phyloP scores from a whole-genome alignment of 495 filamentous ascomycete genomes.

The Baudoinia panamericana region DNA sequence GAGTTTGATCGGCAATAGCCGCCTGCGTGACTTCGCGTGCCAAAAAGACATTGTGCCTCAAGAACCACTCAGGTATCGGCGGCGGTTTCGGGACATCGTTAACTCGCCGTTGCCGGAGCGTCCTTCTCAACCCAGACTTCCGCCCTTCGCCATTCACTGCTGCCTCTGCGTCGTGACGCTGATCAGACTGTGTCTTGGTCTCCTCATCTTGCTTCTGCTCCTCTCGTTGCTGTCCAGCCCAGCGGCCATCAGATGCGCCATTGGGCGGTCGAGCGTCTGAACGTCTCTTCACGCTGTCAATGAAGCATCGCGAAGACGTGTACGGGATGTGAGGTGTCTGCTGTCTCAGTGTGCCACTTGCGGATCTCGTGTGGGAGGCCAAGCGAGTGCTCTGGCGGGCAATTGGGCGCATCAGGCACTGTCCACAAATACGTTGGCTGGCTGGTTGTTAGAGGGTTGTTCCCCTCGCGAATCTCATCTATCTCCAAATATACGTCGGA shows the following conservation, averaged over 20 bases:
- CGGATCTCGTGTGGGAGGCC: constrained; percentile 1
- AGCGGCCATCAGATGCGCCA: not conserved
- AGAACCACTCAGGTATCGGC: constrained; percentile 33
- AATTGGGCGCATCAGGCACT: constrained; percentile 19
- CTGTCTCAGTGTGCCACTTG: not conserved
- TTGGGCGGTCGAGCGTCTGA: constrained; percentile 6
- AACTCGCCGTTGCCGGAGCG: constrained; percentile 3
- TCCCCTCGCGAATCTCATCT: too few relatives aligned
- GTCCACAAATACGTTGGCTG: too few relatives aligned
- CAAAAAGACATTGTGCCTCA: constrained; percentile 28
- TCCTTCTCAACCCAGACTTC: constrained; percentile 7
- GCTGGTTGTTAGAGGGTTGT: too few relatives aligned
- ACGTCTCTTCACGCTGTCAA: not conserved
- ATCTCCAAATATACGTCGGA: too few relatives aligned
- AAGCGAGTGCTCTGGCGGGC: constrained; percentile 17
- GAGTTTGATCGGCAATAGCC: not conserved
- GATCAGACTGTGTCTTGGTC: not conserved
- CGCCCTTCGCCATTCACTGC: constrained; percentile 17
- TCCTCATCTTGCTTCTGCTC: constrained; percentile 2
- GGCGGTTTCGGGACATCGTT: constrained; percentile 17
- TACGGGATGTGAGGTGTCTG: not conserved
- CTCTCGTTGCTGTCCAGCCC: constrained; percentile 2
- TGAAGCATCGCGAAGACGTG: constrained; percentile 1
- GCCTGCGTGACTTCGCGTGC: constrained; percentile 15
- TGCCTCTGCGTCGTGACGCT: constrained; percentile 14